Percentiles rank a stretch among this genome's conserved stretches.
These are phyloP conservation scores for Pythium scleroteichum DNA, from an alignment of 352 stramenopile genomes.

Conservation along the genomic window DNA sequence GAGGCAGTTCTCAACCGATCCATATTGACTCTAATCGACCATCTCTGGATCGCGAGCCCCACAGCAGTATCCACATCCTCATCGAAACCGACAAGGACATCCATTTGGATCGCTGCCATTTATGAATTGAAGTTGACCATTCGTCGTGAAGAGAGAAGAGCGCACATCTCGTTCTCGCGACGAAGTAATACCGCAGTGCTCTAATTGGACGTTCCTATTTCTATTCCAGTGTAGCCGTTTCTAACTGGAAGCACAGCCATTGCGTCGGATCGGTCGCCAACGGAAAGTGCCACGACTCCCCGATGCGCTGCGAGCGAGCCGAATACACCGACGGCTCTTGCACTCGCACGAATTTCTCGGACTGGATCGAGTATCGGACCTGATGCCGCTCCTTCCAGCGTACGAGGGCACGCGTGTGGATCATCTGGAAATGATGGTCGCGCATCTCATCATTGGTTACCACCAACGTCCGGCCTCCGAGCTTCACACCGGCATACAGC, in stretches of 20 bases:
- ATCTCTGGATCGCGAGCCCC: neutral
- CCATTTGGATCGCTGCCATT: conserved; percentile 6
- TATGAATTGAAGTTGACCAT: conserved; percentile 27
- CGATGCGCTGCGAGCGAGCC: conserved; percentile 53
- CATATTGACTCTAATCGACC: conserved; percentile 17
- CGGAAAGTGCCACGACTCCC: conserved; percentile 73
- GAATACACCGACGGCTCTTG: conserved; percentile 68
- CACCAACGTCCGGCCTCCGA: conserved; percentile 78
- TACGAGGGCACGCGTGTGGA: conserved; percentile 93
- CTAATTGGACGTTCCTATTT: conserved; percentile 18
- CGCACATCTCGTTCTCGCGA: neutral
- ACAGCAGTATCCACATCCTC: neutral
- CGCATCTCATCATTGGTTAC: conserved; percentile 99
- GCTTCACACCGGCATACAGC: conserved; percentile 94
- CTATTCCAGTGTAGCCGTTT: conserved; percentile 29
- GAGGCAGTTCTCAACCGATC: conserved; percentile 25
- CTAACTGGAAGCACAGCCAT: conserved; percentile 58
- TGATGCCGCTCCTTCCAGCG: conserved; percentile 98
- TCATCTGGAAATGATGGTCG: conserved; percentile 99
- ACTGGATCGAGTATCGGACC: conserved; percentile 87
- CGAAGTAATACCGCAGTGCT: conserved; percentile 13
- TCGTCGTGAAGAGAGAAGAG: neutral
- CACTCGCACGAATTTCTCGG: conserved; percentile 39
- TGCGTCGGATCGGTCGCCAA: conserved; percentile 14
- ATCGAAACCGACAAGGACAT: conserved; percentile 17